phyloP scores from a whole-genome alignment of 768 basidiomycete genomes.

The Serendipita sp. region DNA sequence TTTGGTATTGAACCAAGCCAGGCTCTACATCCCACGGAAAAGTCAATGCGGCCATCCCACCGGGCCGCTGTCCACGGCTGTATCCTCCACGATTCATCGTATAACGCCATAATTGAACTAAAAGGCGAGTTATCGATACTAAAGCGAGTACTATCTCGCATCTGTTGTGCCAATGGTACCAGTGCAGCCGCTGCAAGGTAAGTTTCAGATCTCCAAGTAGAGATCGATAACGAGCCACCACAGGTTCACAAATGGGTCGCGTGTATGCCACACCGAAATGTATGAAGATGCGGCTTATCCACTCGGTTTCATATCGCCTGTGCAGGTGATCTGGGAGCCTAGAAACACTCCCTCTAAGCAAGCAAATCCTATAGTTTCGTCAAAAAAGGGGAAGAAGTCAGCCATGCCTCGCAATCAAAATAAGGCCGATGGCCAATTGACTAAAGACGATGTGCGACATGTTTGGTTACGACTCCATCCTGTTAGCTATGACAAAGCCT shows the following conservation, averaged over 20 bases:
- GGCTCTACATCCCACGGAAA: constrained; percentile 81
- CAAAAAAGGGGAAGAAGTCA: constrained; percentile 15
- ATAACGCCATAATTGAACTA: constrained; percentile 61
- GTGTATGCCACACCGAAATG: constrained; percentile 48
- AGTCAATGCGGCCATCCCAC: constrained; percentile 81
- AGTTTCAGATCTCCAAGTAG: constrained; percentile 2
- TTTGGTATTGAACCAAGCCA: constrained; percentile 18
- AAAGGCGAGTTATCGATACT: constrained; percentile 46
- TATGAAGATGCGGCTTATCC: constrained; percentile 56
- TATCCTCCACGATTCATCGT: constrained; percentile 84
- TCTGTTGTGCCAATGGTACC: constrained; percentile 49
- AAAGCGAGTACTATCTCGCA: constrained; percentile 32
- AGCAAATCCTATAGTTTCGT: background rate
- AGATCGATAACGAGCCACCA: background rate
- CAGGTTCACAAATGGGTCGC: constrained; percentile 52
- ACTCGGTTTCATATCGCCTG: constrained; percentile 50
- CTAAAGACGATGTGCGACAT: constrained; percentile 24
- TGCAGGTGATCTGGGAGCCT: constrained; percentile 61
- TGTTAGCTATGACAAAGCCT: constrained; percentile 42
- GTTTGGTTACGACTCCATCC: constrained; percentile 78
- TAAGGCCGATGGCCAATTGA: background rate
- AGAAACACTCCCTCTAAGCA: background rate
- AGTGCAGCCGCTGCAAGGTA: constrained; percentile 50
- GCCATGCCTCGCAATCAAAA: no score
- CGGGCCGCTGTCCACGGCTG: constrained; percentile 73